A percentile compares a stretch with the other conserved stretches of the same genome.
Evolutionary conservation across 768 basidiomycete genomes (phyloP).

Genomic region (Lactarius sp.): DNA sequence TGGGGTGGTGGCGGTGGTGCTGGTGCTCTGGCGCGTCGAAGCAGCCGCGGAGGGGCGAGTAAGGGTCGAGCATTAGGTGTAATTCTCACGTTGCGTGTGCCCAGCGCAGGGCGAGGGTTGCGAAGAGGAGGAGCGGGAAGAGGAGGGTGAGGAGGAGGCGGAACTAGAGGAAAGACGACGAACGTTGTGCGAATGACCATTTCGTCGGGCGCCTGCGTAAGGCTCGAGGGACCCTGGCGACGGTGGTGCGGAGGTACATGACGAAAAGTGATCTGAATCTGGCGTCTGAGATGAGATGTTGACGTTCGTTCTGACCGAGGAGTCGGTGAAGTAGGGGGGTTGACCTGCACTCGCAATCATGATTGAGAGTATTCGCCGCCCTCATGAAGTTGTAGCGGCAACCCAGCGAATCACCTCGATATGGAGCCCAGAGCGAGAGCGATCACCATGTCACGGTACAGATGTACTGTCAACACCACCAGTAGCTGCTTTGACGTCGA

Average conservation of each 20-base stretch:
- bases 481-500: not conserved
- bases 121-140: not conserved
- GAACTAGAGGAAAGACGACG: not conserved
- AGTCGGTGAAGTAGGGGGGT: not conserved
- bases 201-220: not conserved
- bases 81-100: slow-evolving; percentile 48
- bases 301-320: not conserved
- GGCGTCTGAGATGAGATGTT: not conserved
- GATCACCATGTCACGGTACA: too few relatives aligned
- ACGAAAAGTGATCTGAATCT: not conserved
- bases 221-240: not conserved
- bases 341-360: too few relatives aligned
- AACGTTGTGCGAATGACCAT: not conserved
- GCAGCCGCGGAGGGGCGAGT: slow-evolving; percentile 73
- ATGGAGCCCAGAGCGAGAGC: too few relatives aligned
- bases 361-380: too few relatives aligned
- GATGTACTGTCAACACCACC: too few relatives aligned
- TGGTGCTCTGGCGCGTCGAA: slow-evolving; percentile 56
- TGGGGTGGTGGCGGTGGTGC: slow-evolving; percentile 35
- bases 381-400: too few relatives aligned
- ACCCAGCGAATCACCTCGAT: too few relatives aligned
- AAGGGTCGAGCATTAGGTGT: slow-evolving; percentile 38
- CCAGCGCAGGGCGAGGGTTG: slow-evolving; percentile 64
- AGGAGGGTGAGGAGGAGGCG: not conserved
- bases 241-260: not conserved